Conservation (phyloP, 2,329 filamentous ascomycete species). For the Daldinia sp. region DNA sequence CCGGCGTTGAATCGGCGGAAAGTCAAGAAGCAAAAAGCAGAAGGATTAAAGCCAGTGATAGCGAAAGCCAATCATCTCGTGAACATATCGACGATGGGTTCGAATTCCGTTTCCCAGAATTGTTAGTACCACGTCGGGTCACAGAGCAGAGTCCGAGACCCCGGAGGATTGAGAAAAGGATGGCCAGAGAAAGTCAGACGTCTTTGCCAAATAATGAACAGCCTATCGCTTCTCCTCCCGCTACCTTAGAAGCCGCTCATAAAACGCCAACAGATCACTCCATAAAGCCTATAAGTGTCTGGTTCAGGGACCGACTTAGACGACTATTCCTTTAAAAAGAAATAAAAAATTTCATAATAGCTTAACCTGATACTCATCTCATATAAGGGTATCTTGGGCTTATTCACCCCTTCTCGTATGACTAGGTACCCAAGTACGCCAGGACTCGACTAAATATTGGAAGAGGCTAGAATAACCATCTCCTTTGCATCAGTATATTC, state of each 20-base stretch:
- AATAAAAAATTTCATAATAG: no score
- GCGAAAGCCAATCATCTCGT: constrained; percentile 6
- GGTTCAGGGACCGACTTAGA: constrained; percentile 37
- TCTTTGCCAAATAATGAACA: constrained; percentile 26
- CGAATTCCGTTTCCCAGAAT: constrained; percentile 45
- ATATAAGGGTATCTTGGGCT: not conserved
- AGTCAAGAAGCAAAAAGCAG: constrained; percentile 42
- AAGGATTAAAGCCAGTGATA: constrained; percentile 6
- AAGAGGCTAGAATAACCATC: not conserved
- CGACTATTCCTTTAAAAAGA: constrained; percentile 42
- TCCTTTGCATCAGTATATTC: not conserved
- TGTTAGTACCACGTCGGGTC: constrained; percentile 32
- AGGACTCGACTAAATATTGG: not conserved
- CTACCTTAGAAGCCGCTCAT: constrained; percentile 21
- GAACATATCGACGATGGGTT: constrained; percentile 43
- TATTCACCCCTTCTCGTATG: not conserved
- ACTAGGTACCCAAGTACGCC: not conserved
- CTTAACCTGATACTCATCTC: constrained; percentile 13
- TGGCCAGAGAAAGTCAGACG: constrained; percentile 9
- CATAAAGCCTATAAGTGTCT: constrained; percentile 29
- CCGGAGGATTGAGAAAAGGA: constrained; percentile 26
- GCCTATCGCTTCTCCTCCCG: constrained; percentile 29
- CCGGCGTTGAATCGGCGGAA: constrained; percentile 47
- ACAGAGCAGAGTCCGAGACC: constrained; percentile 36
- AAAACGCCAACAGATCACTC: constrained; percentile 26